phyloP scores from a whole-genome alignment of 371 early-diverging fungal genomes.

The Umbelopsis sp. region DNA sequence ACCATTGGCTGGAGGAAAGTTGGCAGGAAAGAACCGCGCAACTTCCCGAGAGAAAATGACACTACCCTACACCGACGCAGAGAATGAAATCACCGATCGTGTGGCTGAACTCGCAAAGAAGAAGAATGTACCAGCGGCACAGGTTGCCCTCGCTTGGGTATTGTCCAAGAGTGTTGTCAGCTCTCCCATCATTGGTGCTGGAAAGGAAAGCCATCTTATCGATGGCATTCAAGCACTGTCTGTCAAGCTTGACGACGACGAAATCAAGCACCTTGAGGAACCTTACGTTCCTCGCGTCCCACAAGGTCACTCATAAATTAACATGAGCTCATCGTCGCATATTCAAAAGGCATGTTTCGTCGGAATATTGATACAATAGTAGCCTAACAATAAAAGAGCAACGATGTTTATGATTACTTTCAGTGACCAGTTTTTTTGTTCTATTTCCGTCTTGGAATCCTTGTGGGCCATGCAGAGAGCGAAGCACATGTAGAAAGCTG shows the following conservation, averaged over 20 bases:
- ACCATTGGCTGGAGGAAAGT: slow-evolving; percentile 38
- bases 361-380: too few relatives aligned
- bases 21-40: slow-evolving; percentile 29
- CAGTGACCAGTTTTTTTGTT: too few relatives aligned
- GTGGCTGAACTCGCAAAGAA: slow-evolving; percentile 31
- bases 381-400: too few relatives aligned
- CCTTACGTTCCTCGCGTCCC: slow-evolving; percentile 24
- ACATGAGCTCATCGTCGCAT: neutral
- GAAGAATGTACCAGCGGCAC: slow-evolving; percentile 13
- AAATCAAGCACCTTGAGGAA: slow-evolving; percentile 35
- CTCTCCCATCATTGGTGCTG: slow-evolving; percentile 51
- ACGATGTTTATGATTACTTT: too few relatives aligned
- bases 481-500: too few relatives aligned
- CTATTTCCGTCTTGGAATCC: too few relatives aligned
- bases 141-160: slow-evolving; percentile 55
- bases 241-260: slow-evolving; percentile 38
- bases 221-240: slow-evolving; percentile 37
- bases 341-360: too few relatives aligned
- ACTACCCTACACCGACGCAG: neutral
- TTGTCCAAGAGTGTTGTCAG: slow-evolving; percentile 40
- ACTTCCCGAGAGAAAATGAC: neutral
- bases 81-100: slow-evolving; percentile 25
- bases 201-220: slow-evolving; percentile 36
- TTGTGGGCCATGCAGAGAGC: too few relatives aligned
- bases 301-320: neutral